Percentiles rank a stretch among this genome's conserved stretches.
phyloP scores from a whole-genome alignment of 163 green algal species.

The Chlorella variabilis region DNA sequence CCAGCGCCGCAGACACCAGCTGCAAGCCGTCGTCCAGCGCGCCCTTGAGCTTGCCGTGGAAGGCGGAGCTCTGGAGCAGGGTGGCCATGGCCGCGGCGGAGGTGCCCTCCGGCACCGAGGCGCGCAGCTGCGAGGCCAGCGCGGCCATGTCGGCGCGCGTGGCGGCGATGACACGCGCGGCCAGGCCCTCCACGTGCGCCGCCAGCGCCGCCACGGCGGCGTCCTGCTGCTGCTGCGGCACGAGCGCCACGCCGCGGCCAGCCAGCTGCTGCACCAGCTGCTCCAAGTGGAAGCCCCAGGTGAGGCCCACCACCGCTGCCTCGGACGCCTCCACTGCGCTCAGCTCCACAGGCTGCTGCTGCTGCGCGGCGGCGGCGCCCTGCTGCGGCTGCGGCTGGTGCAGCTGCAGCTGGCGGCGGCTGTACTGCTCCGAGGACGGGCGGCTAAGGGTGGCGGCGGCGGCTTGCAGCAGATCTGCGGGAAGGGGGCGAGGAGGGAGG shows the following conservation, averaged over 20 bases:
- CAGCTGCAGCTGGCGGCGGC: too few species aligned
- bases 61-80: background rate
- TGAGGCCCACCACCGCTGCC: background rate
- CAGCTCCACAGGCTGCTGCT: background rate
- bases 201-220: background rate
- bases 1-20: background rate
- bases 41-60: slow-evolving; percentile 10
- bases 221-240: slow-evolving; percentile 2
- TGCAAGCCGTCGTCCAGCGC: background rate
- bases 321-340: background rate
- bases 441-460: too few species aligned
- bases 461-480: too few species aligned
- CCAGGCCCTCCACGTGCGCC: background rate
- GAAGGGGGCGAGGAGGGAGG: too few species aligned
- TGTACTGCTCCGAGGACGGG: too few species aligned
- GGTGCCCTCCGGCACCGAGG: background rate
- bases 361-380: background rate
- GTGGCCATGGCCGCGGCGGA: background rate
- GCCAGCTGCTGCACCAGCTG: background rate
- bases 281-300: slow-evolving; percentile 11
- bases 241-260: background rate
- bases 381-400: background rate
- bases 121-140: background rate
- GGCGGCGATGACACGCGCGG: background rate
- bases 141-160: background rate